Evolutionary conservation across 1,139 yeast species (phyloP), one percentile per base, ranked within the genome.

Genomic region (Suhomyces maxii): DNA sequence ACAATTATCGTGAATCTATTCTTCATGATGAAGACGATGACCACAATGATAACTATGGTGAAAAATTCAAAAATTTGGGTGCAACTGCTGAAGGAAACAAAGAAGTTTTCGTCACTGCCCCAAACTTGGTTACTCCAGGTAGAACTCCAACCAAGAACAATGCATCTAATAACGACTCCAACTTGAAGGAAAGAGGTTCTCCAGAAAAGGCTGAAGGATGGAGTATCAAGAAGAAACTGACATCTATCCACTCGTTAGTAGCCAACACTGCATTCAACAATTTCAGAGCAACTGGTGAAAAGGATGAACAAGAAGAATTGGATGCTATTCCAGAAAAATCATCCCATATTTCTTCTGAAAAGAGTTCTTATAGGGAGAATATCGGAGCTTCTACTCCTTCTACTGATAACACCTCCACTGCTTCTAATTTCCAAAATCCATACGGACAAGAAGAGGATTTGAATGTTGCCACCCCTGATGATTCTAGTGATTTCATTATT

Each of bases 231-330:
- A 45, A 43, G 36, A 39, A 42, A 34, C 47, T 41, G 43, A 40
- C 45, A 10, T 40, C 50, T 2, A 58, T 66, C 31, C 66, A 65
- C 42, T 66, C 73, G 3, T 60, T 71, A 45, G 67, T 67, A 0
- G 67, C 71, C 34, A 73, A 73, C 47, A 74, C 79, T 1, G 78
- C 76, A 1, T 74, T 71, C 56, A 72, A 60, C 52, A 71, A 69
- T 44, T 71, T 74, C 43, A 65, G 77, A 53, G 51, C 60, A 5
- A 49, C 57, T 18, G 34, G 34, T 8, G 35, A 32, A 6, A 43
- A 39, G 12, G 41, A 31, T 8, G 47, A 47, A 8, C 43, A 26
- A n/a, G 48, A 41, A 8, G 48, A 47, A n/a, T 12, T 34, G 12
- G 40, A 43, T 11, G 39, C 46, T n/a, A 39, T 40, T 33, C 47